These are phyloP conservation scores for Gamsiella multidivaricata DNA, from an alignment of 192 early-diverging fungal genomes.

Conservation along the genomic window DNA sequence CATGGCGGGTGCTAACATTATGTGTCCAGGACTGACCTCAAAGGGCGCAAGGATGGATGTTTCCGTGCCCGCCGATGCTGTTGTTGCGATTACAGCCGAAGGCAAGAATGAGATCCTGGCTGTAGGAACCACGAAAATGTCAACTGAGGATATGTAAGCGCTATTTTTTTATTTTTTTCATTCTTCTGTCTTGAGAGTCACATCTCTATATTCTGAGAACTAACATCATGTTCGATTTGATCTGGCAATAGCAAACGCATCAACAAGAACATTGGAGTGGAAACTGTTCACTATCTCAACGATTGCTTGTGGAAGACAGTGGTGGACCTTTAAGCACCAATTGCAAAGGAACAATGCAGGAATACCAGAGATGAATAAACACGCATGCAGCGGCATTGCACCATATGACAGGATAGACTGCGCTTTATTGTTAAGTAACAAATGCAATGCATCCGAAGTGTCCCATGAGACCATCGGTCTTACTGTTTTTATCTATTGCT, in stretches of 20 bases:
- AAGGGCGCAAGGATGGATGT: conserved; percentile 87
- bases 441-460: too few species aligned
- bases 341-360: not conserved
- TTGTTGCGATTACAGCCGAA: conserved; percentile 94
- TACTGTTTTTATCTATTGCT: too few species aligned
- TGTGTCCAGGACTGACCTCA: conserved; percentile 98
- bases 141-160: conserved; percentile 85
- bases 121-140: conserved; percentile 89
- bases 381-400: not conserved
- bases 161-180: not conserved
- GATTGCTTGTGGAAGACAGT: conserved; percentile 83
- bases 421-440: too few species aligned
- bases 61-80: conserved; percentile 72
- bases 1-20: conserved; percentile 95
- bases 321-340: conserved; percentile 34
- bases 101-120: conserved; percentile 97
- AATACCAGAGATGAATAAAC: not conserved
- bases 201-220: not conserved
- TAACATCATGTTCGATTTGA: conserved; percentile 17
- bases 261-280: conserved; percentile 94
- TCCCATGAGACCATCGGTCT: too few species aligned
- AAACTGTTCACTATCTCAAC: conserved; percentile 88
- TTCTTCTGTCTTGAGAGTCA: not conserved
- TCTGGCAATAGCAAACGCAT: conserved; percentile 66
- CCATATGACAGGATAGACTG: not conserved